A percentile compares a stretch with the other conserved stretches of the same genome.
Conservation (phyloP, 768 basidiomycete species). For the Paxillus rubicundulus region DNA sequence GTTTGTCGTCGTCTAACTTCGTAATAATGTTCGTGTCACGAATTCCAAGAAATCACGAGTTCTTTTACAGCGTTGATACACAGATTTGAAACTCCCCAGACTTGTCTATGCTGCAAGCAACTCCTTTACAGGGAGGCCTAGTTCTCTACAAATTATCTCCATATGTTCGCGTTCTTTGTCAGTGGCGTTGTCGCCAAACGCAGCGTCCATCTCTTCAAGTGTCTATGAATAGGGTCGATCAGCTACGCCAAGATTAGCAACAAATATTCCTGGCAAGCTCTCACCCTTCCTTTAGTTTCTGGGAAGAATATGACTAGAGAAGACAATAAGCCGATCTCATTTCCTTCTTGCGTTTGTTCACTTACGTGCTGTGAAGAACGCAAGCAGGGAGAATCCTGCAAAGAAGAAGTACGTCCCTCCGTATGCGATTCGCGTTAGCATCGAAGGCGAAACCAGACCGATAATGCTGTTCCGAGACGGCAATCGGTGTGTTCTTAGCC, state of each 20-base stretch:
- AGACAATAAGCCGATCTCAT: background rate
- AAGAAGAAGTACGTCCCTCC: conserved; percentile 31
- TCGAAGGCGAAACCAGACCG: conserved; percentile 29
- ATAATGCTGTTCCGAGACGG: conserved; percentile 16
- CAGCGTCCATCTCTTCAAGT: conserved; percentile 33
- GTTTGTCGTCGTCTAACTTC: background rate
- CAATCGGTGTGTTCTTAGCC: background rate
- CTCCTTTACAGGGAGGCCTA: conserved; percentile 27
- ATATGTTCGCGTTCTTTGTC: conserved; percentile 26
- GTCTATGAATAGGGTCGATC: conserved; percentile 18
- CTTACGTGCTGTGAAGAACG: conserved; percentile 31
- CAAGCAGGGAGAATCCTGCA: conserved; percentile 25
- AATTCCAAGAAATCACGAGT: background rate
- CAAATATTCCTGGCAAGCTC: conserved; percentile 1
- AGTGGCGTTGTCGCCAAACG: conserved; percentile 29
- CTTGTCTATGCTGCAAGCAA: conserved; percentile 17
- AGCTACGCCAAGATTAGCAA: background rate
- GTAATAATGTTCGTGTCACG: background rate
- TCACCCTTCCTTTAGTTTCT: conserved; percentile 33
- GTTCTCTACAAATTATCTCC: conserved; percentile 25
- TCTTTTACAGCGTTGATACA: background rate
- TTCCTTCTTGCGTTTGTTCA: background rate
- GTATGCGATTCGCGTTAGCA: conserved; percentile 17
- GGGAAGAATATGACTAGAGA: conserved; percentile 26
- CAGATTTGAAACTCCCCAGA: background rate